These are phyloP conservation scores for Cutaneotrichosporon dermatis DNA, from an alignment of 1,284 basidiomycete genomes.

Conservation along the genomic window DNA sequence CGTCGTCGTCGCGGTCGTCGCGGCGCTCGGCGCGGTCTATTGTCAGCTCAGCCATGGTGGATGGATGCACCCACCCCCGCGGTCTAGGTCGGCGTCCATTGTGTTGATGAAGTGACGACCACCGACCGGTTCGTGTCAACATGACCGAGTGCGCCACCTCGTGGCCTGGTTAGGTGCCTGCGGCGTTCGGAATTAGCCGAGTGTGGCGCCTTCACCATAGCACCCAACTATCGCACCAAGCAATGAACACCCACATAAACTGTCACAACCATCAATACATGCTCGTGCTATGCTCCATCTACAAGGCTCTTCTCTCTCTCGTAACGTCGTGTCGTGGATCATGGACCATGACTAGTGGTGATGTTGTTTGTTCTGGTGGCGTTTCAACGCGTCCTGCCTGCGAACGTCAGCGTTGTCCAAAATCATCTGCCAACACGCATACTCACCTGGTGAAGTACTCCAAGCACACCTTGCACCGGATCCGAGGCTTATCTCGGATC, in stretches of 20 bases:
- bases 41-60: background rate
- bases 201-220: slow-evolving; percentile 6
- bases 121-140: too few species aligned
- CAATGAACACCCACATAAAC: too few species aligned
- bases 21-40: background rate
- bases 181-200: slow-evolving; percentile 6
- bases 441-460: slow-evolving; percentile 36
- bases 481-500: slow-evolving; percentile 45
- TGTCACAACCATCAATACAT: background rate
- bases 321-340: background rate
- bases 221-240: too few species aligned
- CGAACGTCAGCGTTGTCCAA: too few species aligned
- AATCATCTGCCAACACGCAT: too few species aligned
- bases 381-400: slow-evolving; percentile 44
- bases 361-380: slow-evolving; percentile 44
- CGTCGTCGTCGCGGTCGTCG: background rate
- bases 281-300: background rate
- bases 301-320: background rate
- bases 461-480: slow-evolving; percentile 36
- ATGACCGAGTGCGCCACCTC: too few species aligned
- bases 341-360: background rate
- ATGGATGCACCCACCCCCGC: too few species aligned
- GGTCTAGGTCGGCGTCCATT: too few species aligned
- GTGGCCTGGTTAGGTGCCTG: background rate
- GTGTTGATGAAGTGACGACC: too few species aligned